A percentile compares a stretch with the other conserved stretches of the same genome.
Conservation (phyloP, 2,329 filamentous ascomycete species). For the Cladophialophora immunda region DNA sequence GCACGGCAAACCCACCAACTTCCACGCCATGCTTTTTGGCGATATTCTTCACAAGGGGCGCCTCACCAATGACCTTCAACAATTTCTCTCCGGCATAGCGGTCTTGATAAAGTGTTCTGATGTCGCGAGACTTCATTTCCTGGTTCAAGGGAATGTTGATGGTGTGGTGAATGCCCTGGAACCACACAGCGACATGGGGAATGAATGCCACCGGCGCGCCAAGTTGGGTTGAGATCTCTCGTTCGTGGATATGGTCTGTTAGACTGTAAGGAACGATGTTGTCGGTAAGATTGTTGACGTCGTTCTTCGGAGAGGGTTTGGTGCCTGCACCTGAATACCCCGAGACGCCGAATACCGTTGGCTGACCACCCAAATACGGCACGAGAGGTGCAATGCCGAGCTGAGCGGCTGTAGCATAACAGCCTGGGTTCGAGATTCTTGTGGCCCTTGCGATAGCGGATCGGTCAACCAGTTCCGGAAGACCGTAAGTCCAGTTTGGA, state of each 20-base stretch:
- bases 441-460: slow-evolving; percentile 78
- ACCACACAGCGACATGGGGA: slow-evolving; percentile 95
- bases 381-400: slow-evolving; percentile 85
- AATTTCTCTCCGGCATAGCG: slow-evolving; percentile 95
- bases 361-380: slow-evolving; percentile 77
- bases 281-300: slow-evolving; percentile 80
- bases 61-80: slow-evolving; percentile 89
- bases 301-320: slow-evolving; percentile 93
- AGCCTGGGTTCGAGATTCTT: slow-evolving; percentile 91
- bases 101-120: slow-evolving; percentile 94
- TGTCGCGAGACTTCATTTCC: slow-evolving; percentile 87
- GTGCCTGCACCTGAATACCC: slow-evolving; percentile 96
- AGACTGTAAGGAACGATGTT: slow-evolving; percentile 92
- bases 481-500: slow-evolving; percentile 83
- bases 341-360: slow-evolving; percentile 87
- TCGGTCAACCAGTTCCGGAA: slow-evolving; percentile 84
- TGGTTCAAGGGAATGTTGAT: slow-evolving; percentile 88
- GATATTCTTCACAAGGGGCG: slow-evolving; percentile 85
- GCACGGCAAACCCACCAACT: slow-evolving; percentile 94
- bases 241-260: slow-evolving; percentile 94
- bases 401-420: slow-evolving; percentile 93
- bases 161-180: slow-evolving; percentile 92
- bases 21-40: slow-evolving; percentile 86
- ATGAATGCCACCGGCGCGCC: slow-evolving; percentile 81
- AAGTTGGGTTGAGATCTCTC: slow-evolving; percentile 83